phyloP scores from a whole-genome alignment of 371 early-diverging fungal genomes.

The Mortierella sp. region DNA sequence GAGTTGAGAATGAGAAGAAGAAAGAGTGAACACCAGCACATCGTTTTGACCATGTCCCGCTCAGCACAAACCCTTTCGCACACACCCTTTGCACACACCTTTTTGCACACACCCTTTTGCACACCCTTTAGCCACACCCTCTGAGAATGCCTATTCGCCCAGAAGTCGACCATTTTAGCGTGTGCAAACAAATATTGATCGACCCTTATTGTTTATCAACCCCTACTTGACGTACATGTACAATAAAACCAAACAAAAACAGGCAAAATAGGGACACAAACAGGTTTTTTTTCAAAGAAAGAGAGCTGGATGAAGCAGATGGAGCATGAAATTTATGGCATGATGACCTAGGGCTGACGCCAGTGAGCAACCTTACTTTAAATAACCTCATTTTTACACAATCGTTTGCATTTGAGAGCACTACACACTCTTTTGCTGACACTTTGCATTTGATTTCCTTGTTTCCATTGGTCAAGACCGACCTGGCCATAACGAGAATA shows the following conservation, averaged over 20 bases:
- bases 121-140: too few relatives aligned
- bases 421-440: neutral
- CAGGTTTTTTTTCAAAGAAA: neutral
- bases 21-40: neutral
- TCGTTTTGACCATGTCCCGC: neutral
- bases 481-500: neutral
- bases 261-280: neutral
- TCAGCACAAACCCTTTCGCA: neutral
- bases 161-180: neutral
- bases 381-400: constrained; percentile 3
- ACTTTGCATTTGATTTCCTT: neutral
- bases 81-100: neutral
- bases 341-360: neutral
- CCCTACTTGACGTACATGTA: neutral
- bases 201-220: neutral
- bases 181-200: neutral
- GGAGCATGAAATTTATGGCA: neutral
- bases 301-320: neutral
- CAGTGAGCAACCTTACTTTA: constrained; percentile 10
- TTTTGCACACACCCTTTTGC: too few relatives aligned
- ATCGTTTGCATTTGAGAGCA: neutral
- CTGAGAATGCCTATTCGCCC: too few relatives aligned
- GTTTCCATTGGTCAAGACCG: neutral
- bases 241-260: too few relatives aligned
- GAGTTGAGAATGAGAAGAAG: neutral